Evolutionary conservation across 805 yeast genomes (phyloP).

Genomic region (Hanseniaspora vineae): DNA sequence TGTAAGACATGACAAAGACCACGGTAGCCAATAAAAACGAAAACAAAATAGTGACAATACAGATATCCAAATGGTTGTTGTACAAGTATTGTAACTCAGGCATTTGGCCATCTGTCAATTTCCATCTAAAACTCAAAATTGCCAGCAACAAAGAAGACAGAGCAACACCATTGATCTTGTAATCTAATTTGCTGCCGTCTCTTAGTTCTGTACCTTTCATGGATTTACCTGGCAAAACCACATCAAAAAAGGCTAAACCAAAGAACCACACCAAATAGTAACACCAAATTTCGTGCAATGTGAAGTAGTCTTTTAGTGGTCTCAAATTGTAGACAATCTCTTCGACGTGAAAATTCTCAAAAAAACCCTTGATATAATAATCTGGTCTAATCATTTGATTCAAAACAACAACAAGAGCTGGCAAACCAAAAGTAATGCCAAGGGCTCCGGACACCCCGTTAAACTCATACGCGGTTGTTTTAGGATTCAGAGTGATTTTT

Average conservation of each 20-base stretch:
- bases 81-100: conserved; percentile 77
- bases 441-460: conserved; percentile 67
- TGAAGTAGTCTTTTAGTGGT: conserved; percentile 23
- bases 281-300: conserved; percentile 40
- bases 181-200: conserved; percentile 58
- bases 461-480: conserved; percentile 61
- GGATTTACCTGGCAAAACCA: conserved; percentile 49
- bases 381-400: conserved; percentile 49
- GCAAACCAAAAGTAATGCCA: conserved; percentile 52
- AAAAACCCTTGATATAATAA: conserved; percentile 39
- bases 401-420: conserved; percentile 45
- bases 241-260: conserved; percentile 48
- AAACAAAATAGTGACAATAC: conserved; percentile 48
- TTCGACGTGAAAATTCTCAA: conserved; percentile 26
- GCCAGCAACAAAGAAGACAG: conserved; percentile 31
- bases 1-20: conserved; percentile 56
- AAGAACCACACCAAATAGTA: conserved; percentile 66
- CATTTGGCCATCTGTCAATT: conserved; percentile 36
- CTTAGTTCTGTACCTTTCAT: conserved; percentile 58
- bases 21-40: conserved; percentile 49
- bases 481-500: conserved; percentile 43
- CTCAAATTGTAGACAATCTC: conserved; percentile 26
- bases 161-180: conserved; percentile 71
- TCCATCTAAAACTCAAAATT: conserved; percentile 39
- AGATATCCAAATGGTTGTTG: conserved; percentile 51